These are phyloP conservation scores for Sclerotinia nivalis DNA, from an alignment of 2,329 filamentous ascomycete species.

Conservation along the genomic window DNA sequence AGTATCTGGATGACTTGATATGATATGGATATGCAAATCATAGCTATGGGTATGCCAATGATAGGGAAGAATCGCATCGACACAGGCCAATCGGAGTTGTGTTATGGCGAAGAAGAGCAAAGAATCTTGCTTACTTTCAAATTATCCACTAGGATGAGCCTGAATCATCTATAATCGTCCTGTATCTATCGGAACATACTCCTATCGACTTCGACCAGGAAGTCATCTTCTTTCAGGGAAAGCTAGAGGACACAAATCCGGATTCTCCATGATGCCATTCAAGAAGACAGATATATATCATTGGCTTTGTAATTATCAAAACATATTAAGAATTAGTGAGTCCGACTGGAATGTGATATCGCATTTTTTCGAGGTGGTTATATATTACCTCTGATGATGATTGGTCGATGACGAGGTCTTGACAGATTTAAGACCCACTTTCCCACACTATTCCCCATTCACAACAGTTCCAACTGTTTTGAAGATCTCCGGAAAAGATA, in stretches of 20 bases:
- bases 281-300: not conserved
- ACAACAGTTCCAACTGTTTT: constrained; percentile 5
- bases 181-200: not conserved
- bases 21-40: not conserved
- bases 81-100: not conserved
- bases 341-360: not conserved
- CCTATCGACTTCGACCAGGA: not conserved
- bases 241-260: not conserved
- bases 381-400: not conserved
- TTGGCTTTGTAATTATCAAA: not conserved
- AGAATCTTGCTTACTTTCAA: no score
- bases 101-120: not conserved
- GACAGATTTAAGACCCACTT: not conserved
- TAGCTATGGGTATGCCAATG: not conserved
- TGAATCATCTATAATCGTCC: not conserved
- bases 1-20: not conserved
- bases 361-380: not conserved
- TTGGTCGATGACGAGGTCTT: not conserved
- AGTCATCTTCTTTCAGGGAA: not conserved
- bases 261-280: not conserved
- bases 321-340: not conserved
- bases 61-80: not conserved
- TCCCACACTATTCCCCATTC: not conserved
- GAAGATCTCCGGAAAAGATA: not conserved
- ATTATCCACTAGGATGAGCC: not conserved